phyloP scores from a whole-genome alignment of 2,329 filamentous ascomycete species.

The Venturia oleaginea region DNA sequence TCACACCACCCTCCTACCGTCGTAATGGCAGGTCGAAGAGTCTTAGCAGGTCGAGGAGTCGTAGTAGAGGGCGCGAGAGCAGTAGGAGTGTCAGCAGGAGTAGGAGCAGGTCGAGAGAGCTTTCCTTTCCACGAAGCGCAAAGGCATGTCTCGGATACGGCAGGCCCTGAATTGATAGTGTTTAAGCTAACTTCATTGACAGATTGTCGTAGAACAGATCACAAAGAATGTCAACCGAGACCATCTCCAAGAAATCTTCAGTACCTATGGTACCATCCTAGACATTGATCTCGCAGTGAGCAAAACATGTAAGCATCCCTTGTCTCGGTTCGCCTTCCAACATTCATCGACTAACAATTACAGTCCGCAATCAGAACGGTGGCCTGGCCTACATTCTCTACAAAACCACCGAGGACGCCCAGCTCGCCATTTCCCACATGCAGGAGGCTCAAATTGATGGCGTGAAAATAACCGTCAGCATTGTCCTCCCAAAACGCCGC shows the following conservation, averaged over 20 bases:
- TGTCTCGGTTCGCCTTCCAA: not conserved
- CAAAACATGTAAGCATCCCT: slow-evolving; percentile 57
- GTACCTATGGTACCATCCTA: slow-evolving; percentile 73
- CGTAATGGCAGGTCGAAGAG: not conserved
- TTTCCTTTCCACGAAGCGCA: slow-evolving; percentile 11
- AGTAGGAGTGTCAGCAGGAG: slow-evolving; percentile 9
- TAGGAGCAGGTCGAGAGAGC: slow-evolving; percentile 2
- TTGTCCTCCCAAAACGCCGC: slow-evolving; percentile 74
- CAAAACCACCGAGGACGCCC: slow-evolving; percentile 65
- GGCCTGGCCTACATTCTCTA: slow-evolving; percentile 92
- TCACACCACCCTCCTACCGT: not conserved
- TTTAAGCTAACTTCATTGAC: slow-evolving; percentile 5
- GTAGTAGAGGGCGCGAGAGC: slow-evolving; percentile 11
- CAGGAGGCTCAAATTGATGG: slow-evolving; percentile 94
- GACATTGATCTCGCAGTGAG: slow-evolving; percentile 89
- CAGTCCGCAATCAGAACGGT: slow-evolving; percentile 72
- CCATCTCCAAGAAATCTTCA: slow-evolving; percentile 88
- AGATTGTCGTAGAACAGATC: slow-evolving; percentile 94
- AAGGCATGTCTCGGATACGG: slow-evolving; percentile 8
- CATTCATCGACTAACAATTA: slow-evolving; percentile 3
- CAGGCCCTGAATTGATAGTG: not conserved
- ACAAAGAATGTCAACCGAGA: slow-evolving; percentile 89
- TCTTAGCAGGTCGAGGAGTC: slow-evolving; percentile 2
- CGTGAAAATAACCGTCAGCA: slow-evolving; percentile 72
- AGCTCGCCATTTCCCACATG: slow-evolving; percentile 89